Percentiles rank a stretch among this genome's conserved stretches.
phyloP scores from a whole-genome alignment of 2,329 filamentous ascomycete genomes.

The Arthrobotrys musiformis region DNA sequence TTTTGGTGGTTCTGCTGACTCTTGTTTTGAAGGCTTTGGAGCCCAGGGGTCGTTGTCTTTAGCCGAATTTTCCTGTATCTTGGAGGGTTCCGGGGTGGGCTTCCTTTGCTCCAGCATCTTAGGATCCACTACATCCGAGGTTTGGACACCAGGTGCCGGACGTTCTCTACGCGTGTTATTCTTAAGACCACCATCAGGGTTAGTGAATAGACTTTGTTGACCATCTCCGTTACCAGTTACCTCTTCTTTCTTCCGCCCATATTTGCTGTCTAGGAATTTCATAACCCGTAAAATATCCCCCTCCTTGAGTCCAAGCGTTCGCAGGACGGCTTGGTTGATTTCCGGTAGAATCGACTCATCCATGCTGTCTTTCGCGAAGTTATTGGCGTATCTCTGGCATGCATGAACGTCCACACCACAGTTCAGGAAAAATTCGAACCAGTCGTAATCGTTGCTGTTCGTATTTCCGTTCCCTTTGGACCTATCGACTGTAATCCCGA shows the following conservation, averaged over 20 bases:
- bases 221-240: conserved; percentile 70
- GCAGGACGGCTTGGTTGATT: conserved; percentile 82
- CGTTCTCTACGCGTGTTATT: conserved; percentile 96
- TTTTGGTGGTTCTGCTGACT: conserved; percentile 63
- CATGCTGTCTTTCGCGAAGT: conserved; percentile 92
- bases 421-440: conserved; percentile 97
- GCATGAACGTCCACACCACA: conserved; percentile 92
- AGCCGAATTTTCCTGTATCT: conserved; percentile 72
- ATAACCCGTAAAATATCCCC: conserved; percentile 97
- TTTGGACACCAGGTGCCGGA: conserved; percentile 85
- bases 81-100: conserved; percentile 65
- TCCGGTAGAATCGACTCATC: conserved; percentile 91
- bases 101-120: conserved; percentile 79
- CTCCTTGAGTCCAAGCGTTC: conserved; percentile 91
- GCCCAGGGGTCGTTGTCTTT: conserved; percentile 95
- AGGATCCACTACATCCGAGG: conserved; percentile 86
- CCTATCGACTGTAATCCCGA: conserved; percentile 59
- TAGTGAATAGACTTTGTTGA: conserved; percentile 78
- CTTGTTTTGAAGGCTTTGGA: conserved; percentile 80
- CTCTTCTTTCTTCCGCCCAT: conserved; percentile 72
- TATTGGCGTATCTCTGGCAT: conserved; percentile 91
- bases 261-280: conserved; percentile 85
- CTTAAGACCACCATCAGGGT: conserved; percentile 85
- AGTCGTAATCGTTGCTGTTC: conserved; percentile 77
- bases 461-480: conserved; percentile 64